Evolutionary conservation across 2,329 filamentous ascomycete species (phyloP).

Genomic region (Neofusicoccum ribis): DNA sequence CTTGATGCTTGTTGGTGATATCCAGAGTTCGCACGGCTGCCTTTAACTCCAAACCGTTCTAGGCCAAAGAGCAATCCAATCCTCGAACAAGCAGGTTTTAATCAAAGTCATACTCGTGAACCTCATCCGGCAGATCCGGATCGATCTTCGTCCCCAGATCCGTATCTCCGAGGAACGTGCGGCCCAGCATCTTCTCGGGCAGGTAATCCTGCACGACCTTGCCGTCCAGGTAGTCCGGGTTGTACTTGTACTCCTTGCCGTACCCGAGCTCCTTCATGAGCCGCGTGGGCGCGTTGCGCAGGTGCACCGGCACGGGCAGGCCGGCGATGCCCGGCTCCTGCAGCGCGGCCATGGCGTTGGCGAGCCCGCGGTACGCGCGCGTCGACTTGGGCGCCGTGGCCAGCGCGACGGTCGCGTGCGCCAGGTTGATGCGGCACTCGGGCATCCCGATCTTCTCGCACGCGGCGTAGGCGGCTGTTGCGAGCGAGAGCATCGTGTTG

Average conservation of each 20-base stretch:
- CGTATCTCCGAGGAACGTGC: constrained; percentile 73
- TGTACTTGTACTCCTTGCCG: constrained; percentile 93
- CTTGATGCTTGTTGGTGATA: no score
- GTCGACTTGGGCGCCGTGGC: constrained; percentile 83
- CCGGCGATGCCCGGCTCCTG: constrained; percentile 77
- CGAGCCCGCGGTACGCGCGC: constrained; percentile 77
- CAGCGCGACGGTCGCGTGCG: constrained; percentile 81
- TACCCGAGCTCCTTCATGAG: constrained; percentile 93
- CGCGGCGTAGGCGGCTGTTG: constrained; percentile 82
- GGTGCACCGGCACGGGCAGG: constrained; percentile 79
- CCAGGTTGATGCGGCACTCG: constrained; percentile 88
- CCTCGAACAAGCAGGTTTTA: not conserved
- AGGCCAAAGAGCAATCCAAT: not conserved
- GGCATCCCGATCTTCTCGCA: constrained; percentile 94
- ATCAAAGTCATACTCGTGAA: constrained; percentile 18
- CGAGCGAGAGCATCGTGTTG: constrained; percentile 77
- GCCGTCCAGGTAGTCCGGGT: constrained; percentile 83
- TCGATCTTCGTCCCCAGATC: constrained; percentile 81
- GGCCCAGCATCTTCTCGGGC: constrained; percentile 71
- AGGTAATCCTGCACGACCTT: constrained; percentile 85
- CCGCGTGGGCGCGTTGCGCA: constrained; percentile 88
- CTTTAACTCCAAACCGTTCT: not conserved
- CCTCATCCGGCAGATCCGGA: constrained; percentile 54
- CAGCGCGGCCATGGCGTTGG: constrained; percentile 76
- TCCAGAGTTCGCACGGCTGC: no score